A percentile compares a stretch with the other conserved stretches of the same genome.
Conservation (phyloP, 2,329 filamentous ascomycete species). For the Aspergillus texensis region DNA sequence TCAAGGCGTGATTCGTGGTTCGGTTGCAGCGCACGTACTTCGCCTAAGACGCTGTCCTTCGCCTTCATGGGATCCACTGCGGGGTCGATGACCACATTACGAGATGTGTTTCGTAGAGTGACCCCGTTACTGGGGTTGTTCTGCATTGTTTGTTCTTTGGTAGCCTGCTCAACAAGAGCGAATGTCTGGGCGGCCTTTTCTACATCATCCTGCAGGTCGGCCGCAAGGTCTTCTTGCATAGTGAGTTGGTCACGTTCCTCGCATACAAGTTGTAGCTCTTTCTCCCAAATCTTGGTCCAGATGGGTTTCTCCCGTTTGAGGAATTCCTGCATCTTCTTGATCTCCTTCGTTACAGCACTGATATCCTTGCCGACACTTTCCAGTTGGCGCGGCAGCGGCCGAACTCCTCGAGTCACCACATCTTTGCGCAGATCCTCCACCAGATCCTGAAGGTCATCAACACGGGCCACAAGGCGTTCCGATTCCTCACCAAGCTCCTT, state of each 20-base stretch:
- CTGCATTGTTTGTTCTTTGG: conserved; percentile 90
- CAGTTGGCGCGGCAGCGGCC: conserved; percentile 85
- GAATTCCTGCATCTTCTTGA: conserved; percentile 93
- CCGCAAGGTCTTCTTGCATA: conserved; percentile 91
- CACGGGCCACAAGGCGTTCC: conserved; percentile 84
- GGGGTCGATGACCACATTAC: conserved; percentile 52
- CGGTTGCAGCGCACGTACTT: conserved; percentile 88
- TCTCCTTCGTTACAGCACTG: conserved; percentile 74
- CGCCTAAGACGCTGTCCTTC: conserved; percentile 88
- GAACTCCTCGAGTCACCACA: conserved; percentile 88
- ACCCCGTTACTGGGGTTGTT: conserved; percentile 47
- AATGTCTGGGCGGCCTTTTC: conserved; percentile 95
- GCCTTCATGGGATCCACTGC: conserved; percentile 73
- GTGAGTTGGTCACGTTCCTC: conserved; percentile 93
- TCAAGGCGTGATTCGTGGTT: conserved; percentile 93
- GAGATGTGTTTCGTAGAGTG: conserved; percentile 55
- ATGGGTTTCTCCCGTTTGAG: conserved; percentile 89
- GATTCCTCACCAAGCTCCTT: conserved; percentile 85
- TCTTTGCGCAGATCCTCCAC: conserved; percentile 98
- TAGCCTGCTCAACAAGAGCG: conserved; percentile 92
- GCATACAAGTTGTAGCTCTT: conserved; percentile 92
- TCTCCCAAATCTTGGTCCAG: conserved; percentile 99
- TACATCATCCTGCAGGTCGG: conserved; percentile 90
- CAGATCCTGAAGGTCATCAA: conserved; percentile 95
- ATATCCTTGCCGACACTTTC: conserved; percentile 90